Base-by-base conservation (phyloP, 2,329 filamentous ascomycete genomes). In the Bipolaris bicolor region DNA sequence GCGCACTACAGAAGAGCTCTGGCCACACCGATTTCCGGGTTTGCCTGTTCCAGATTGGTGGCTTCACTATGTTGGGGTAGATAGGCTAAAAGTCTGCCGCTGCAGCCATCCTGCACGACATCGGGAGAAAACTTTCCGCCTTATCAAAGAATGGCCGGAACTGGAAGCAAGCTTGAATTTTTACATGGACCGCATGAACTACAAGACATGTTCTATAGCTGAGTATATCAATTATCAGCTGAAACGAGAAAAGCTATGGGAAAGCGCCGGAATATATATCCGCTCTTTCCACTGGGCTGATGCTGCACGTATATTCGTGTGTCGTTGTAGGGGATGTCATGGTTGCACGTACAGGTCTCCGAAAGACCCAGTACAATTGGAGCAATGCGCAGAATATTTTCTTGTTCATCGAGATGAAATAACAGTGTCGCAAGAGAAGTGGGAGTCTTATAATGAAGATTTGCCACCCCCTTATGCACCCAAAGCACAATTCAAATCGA, bases 351-450 rank as follows among this genome's bases (percentile, higher is more conserved):
- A 36, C 15, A 43, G 51, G 11, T n/a, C 6, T 3, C 55, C 63
- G 5, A 52, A 48, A 1, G 58, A 61, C n/a, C 40, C 52, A 1
- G 50, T 61, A 24, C 67, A 65, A 3, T 40, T 61, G 11, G 61
- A 59, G 16, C 57, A 59, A 10, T 67, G 63, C 7, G 58, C 60
- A 3, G 41, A 60, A 10, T 68, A 59, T 49, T 68, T 68, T 7
- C 26, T 46, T 11, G 1, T 24, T 1, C 7, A 60, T 6, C 16
- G 22, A 5, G 45, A 45, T 2, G 37, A 40, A 9, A 54, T 20
- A 1, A 51, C 7, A 5, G 66, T 60, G 33, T 58, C 41, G 1
- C 62, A 52, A 11, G 31, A 55, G 1, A 49, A 68, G 29, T 68
- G 66, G 66, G 57, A 44, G 20, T 10, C 18, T 24, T 10, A 29